A percentile compares a stretch with the other conserved stretches of the same genome.
phyloP scores from a whole-genome alignment of 2,329 filamentous ascomycete species.

The Phialophora macrospora region DNA sequence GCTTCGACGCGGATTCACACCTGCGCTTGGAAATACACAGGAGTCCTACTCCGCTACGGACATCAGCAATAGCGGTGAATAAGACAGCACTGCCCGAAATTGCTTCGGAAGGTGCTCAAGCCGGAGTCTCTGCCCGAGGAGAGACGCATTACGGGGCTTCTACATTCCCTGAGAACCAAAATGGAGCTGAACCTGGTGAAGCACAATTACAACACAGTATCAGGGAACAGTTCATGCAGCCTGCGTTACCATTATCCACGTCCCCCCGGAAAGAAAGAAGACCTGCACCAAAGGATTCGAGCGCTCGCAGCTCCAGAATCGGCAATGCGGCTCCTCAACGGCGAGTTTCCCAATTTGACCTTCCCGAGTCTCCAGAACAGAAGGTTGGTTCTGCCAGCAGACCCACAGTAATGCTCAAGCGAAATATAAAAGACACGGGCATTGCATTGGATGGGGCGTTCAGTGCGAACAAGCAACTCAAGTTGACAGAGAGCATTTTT shows the following conservation, averaged over 20 bases:
- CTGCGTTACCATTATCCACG: neutral
- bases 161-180: neutral
- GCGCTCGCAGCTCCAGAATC: constrained; percentile 37
- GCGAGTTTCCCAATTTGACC: constrained; percentile 51
- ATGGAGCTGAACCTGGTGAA: neutral
- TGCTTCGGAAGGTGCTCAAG: neutral
- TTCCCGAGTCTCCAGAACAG: constrained; percentile 47
- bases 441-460: neutral
- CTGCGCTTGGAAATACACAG: constrained; percentile 24
- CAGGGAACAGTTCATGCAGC: neutral
- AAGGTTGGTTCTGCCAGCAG: constrained; percentile 18
- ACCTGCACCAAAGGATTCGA: constrained; percentile 13
- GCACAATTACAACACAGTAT: neutral
- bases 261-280: constrained; percentile 10
- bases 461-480: constrained; percentile 9
- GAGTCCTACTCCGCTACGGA: neutral
- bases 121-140: neutral
- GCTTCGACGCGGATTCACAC: constrained; percentile 29
- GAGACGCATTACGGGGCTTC: neutral
- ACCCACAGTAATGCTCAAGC: constrained; percentile 15
- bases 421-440: constrained; percentile 15
- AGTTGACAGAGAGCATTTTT: neutral
- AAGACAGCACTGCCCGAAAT: neutral
- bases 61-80: neutral
- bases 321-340: constrained; percentile 46